Evolutionary conservation across 202 grass and related monocot species (phyloP).

Genomic region (Alloteropsis angusta): DNA sequence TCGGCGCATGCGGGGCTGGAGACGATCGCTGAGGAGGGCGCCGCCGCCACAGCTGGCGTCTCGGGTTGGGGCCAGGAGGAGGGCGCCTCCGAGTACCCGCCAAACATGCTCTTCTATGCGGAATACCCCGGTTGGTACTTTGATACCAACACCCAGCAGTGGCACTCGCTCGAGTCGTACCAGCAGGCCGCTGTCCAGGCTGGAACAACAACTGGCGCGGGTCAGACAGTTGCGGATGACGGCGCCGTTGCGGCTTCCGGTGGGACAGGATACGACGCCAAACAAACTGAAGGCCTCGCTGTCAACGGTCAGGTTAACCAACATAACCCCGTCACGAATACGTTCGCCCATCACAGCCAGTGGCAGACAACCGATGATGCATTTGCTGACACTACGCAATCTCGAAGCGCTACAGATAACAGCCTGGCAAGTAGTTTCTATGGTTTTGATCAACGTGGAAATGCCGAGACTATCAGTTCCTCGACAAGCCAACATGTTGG

Average conservation of each 20-base stretch:
- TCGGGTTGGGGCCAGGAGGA: slow-evolving; percentile 32
- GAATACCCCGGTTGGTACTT: slow-evolving; percentile 83
- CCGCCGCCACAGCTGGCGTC: no score
- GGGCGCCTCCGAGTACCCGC: slow-evolving; percentile 40
- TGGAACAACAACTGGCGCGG: not conserved
- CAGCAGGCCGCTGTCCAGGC: slow-evolving; percentile 28
- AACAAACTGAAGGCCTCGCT: slow-evolving; percentile 4
- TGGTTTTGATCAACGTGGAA: slow-evolving; percentile 23
- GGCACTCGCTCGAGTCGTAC: slow-evolving; percentile 65
- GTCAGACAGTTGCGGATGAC: slow-evolving; percentile 40
- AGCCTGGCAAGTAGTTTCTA: slow-evolving; percentile 40
- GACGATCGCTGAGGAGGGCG: slow-evolving; percentile 63
- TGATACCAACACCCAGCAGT: slow-evolving; percentile 69
- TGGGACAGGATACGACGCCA: slow-evolving; percentile 4
- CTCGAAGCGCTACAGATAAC: slow-evolving; percentile 33
- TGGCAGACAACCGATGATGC: slow-evolving; percentile 25
- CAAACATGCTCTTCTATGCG: slow-evolving; percentile 78
- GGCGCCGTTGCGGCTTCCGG: slow-evolving; percentile 5
- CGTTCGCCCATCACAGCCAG: slow-evolving; percentile 39
- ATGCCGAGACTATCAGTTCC: slow-evolving; percentile 2
- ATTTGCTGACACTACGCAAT: slow-evolving; percentile 33
- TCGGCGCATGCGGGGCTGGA: slow-evolving; percentile 42
- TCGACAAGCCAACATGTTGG: slow-evolving; percentile 21
- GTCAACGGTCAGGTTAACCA: slow-evolving; percentile 31
- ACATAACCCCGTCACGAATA: slow-evolving; percentile 33